These are phyloP conservation scores for Pseudopithomyces chartarum DNA, from an alignment of 2,329 filamentous ascomycete genomes.

Conservation along the genomic window DNA sequence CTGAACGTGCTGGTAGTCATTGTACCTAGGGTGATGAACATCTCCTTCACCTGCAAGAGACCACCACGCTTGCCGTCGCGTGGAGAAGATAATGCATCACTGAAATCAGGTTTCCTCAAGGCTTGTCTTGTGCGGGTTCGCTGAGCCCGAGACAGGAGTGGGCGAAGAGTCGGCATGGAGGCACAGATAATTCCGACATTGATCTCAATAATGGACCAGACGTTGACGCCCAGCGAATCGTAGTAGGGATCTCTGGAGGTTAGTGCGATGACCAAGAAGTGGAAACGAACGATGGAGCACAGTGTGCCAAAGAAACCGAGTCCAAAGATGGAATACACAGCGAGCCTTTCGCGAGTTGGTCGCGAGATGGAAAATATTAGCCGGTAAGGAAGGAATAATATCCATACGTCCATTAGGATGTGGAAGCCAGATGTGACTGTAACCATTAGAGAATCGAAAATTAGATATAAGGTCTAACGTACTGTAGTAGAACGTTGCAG, in stretches of 20 bases:
- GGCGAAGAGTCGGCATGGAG: constrained; percentile 85
- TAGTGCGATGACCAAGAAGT: constrained; percentile 43
- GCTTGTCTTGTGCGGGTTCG: constrained; percentile 21
- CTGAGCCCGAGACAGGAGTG: constrained; percentile 54
- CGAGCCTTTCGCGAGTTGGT: constrained; percentile 80
- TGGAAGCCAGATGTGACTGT: constrained; percentile 70
- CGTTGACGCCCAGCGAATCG: constrained; percentile 79
- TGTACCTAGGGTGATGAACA: constrained; percentile 15
- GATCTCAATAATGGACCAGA: constrained; percentile 91
- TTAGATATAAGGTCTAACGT: constrained; percentile 1
- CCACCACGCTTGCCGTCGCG: constrained; percentile 9
- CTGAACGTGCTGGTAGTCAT: constrained; percentile 13
- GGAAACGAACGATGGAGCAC: constrained; percentile 71
- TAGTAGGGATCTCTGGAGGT: constrained; percentile 57
- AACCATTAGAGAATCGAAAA: constrained; percentile 3
- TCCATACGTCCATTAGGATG: constrained; percentile 83
- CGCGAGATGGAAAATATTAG: constrained; percentile 82
- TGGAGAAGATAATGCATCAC: background rate
- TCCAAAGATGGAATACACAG: constrained; percentile 80
- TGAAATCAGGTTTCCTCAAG: constrained; percentile 9
- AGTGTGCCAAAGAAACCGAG: constrained; percentile 87
- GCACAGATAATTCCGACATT: constrained; percentile 89
- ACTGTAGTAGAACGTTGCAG: constrained; percentile 35
- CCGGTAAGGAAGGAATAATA: constrained; percentile 82
- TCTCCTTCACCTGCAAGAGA: constrained; percentile 17